Base-by-base conservation (phyloP, 1,284 basidiomycete genomes). In the Cutaneotrichosporon mucoides region DNA sequence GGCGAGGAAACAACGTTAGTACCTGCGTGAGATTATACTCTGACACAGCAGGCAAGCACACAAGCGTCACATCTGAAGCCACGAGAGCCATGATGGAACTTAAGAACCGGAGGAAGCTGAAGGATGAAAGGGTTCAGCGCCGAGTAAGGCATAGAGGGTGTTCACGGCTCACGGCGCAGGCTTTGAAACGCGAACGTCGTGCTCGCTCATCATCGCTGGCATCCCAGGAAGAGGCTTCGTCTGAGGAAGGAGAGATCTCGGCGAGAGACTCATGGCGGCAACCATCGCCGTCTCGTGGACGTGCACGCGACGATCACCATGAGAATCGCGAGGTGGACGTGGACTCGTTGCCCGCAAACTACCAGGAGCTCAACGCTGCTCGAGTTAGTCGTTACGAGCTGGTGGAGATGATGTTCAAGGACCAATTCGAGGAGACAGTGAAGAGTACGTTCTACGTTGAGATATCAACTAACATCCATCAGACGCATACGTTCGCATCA, bases 61-160 rank as follows among this genome's bases (percentile, higher is more conserved):
- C 90, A 16, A 90, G 89, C 11, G 85, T 87, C 5, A 88, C 88
- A 1, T 90, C 89, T 70, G 89, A 92, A 78, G 93, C 93, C 79
- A 82, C 82, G 6, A 82, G 82, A 49, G 90, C 88, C 67, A 82
- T 94, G 33, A 88, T 88, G 59, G 90, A 92, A 73, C 81, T 93
- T 24, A 92, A 88, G 78, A 89, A 87, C 13, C 87, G 83, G 69
- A 82, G 92, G 46, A 89, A 86, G 70, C 88, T 88, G 12, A 77
- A 77, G 62, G 75, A 72, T 49, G 73, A 74, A 70, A 60, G 72
- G 33, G 64, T 62, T 4, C 66, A 68, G 47, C 59, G 68, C 13
- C 49, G 72, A 16, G 73, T 72, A 53, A 55, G 68, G 48, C 16
- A 9, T 16, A 11, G 49, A 15, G 11, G 6, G 1, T 10, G 5